Base-by-base conservation (phyloP, 169 alveolate species). In the Babesia bovis region DNA sequence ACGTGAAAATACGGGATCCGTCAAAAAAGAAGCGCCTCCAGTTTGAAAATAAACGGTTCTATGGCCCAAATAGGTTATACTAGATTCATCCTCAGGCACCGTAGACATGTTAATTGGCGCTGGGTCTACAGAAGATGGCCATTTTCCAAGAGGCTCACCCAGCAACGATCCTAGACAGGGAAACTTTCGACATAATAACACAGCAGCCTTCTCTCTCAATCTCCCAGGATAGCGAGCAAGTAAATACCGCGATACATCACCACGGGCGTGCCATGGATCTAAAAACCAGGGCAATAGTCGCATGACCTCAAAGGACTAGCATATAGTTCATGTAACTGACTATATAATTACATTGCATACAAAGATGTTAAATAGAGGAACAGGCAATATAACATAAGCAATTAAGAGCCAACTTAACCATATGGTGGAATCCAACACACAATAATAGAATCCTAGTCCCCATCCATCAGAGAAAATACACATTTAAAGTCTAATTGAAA, bases 21-120 rank as follows among this genome's bases (percentile, higher is more conserved):
- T 76, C 45, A 76, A 49, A 44, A 76, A 49, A 25, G 67, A 17
- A n/a, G 71, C 72, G 45, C 85, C 85, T 3, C 65, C 57, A n/a
- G 73, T 66, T 47, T 76, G 85, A 26, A 76, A 51, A 53, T 52
- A 76, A n/a, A 76, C 79, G 21, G 85, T 76, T 12, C 85, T 55
- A 40, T 76, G 85, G n/a, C 85, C 85, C 51, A 76, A 40, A 28
- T 26, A 76, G 5, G 85, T 76, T 28, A 76, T 6, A 33, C 73
- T 57, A 12, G 78, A 41, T 0, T 35, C 47, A n/a, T 65, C 69
- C 19, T 52, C 73, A 10, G 65, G 36, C 0, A 66, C 32, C 36
- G 40, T 23, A 17, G 23, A n/a, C 9, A 66, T 19, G 0, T 66
- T 61, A 19, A 42, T 32, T 0, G 59, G 51, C 50, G 28, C 10